Percentiles rank a stretch among this genome's conserved stretches.
Conservation (phyloP, 805 yeast species). For the Lachancea sp. region DNA sequence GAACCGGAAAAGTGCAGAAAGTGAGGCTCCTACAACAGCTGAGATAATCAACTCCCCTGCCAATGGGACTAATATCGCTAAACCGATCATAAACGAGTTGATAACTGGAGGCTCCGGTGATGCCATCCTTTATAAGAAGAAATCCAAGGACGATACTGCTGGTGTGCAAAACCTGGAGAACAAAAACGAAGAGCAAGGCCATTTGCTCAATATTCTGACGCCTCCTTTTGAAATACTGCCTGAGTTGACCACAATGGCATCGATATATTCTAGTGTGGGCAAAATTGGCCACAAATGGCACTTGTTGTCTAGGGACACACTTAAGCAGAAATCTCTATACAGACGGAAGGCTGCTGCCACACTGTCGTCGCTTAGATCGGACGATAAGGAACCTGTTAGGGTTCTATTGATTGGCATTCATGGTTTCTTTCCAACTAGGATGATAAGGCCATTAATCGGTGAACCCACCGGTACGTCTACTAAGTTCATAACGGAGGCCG, state of each 20-base stretch:
- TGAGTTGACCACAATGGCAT: slow-evolving; percentile 20
- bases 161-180: slow-evolving; percentile 10
- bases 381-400: slow-evolving; percentile 38
- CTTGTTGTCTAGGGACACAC: neutral
- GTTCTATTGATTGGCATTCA: slow-evolving; percentile 88
- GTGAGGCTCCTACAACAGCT: slow-evolving; percentile 3
- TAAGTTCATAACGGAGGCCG: slow-evolving; percentile 88
- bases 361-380: slow-evolving; percentile 17
- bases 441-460: slow-evolving; percentile 81
- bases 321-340: slow-evolving; percentile 13
- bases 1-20: slow-evolving; percentile 11
- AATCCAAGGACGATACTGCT: slow-evolving; percentile 13
- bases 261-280: slow-evolving; percentile 15
- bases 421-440: slow-evolving; percentile 88
- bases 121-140: slow-evolving; percentile 20
- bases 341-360: slow-evolving; percentile 16
- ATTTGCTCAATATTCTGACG: slow-evolving; percentile 26
- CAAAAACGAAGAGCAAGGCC: slow-evolving; percentile 14
- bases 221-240: slow-evolving; percentile 31
- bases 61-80: neutral
- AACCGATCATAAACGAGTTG: slow-evolving; percentile 10
- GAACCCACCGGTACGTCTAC: slow-evolving; percentile 95
- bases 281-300: slow-evolving; percentile 12
- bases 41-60: slow-evolving; percentile 4
- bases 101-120: slow-evolving; percentile 13